phyloP scores from a whole-genome alignment of 202 grass and related monocot genomes.

The Saccharum hybrid region DNA sequence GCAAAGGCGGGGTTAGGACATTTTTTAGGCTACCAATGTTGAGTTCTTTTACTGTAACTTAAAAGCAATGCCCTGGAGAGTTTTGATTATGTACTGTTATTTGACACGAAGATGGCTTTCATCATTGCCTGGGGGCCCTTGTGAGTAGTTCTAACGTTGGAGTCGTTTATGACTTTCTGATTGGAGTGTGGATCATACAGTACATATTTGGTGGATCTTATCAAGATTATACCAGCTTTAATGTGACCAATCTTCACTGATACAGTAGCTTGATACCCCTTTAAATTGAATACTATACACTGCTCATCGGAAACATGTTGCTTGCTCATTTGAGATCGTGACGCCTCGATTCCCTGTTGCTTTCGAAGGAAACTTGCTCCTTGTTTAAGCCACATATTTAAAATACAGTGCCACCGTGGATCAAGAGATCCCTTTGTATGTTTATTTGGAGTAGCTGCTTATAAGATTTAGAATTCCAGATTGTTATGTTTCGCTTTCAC shows the following conservation, averaged over 20 bases:
- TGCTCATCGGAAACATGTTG: slow-evolving; percentile 31
- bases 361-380: slow-evolving; percentile 29
- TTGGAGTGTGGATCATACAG: slow-evolving; percentile 16
- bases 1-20: neutral
- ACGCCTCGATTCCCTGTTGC: slow-evolving; percentile 59
- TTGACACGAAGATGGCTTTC: slow-evolving; percentile 32
- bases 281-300: slow-evolving; percentile 23
- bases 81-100: slow-evolving; percentile 13
- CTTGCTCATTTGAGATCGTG: slow-evolving; percentile 44
- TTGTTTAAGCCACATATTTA: slow-evolving; percentile 43
- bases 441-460: slow-evolving; percentile 40
- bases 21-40: neutral
- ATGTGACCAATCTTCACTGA: slow-evolving; percentile 24
- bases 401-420: neutral
- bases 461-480: slow-evolving; percentile 42
- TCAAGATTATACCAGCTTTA: slow-evolving; percentile 35
- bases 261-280: slow-evolving; percentile 25
- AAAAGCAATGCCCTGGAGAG: neutral
- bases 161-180: slow-evolving; percentile 31
- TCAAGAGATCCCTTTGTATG: slow-evolving; percentile 9
- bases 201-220: slow-evolving; percentile 29
- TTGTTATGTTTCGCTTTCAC: slow-evolving; percentile 60
- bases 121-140: slow-evolving; percentile 41
- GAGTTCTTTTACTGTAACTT: neutral
- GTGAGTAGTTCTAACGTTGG: slow-evolving; percentile 27